Conservation (phyloP, 2,329 filamentous ascomycete genomes). For the Cladosporium colombiae region DNA sequence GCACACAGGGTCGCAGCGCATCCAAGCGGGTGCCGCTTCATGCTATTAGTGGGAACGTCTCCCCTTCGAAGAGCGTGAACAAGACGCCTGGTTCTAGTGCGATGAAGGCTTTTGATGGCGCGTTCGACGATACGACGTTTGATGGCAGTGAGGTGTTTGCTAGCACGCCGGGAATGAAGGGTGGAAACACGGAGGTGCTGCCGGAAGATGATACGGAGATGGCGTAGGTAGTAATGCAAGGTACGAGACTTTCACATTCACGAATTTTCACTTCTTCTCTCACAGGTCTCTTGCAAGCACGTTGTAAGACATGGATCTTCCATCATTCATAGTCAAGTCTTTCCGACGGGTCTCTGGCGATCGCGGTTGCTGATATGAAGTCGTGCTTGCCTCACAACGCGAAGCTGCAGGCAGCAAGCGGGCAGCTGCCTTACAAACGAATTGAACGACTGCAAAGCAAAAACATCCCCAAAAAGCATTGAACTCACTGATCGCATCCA, state of each 20-base stretch:
- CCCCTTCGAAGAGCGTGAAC: constrained; percentile 23
- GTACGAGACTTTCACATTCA: not conserved
- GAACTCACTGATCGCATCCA: not conserved
- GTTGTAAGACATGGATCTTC: no score
- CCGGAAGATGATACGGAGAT: constrained; percentile 23
- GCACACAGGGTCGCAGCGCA: constrained; percentile 25
- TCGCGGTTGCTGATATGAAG: not conserved
- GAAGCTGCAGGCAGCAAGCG: not conserved
- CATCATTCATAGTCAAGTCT: no score
- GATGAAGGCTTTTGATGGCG: constrained; percentile 21
- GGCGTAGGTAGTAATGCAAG: not conserved
- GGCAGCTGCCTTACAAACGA: not conserved
- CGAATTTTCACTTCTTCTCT: not conserved
- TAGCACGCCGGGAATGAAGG: constrained; percentile 35
- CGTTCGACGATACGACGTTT: constrained; percentile 38
- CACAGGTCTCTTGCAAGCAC: not conserved
- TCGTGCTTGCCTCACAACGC: not conserved
- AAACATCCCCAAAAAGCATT: not conserved
- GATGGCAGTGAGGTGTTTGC: constrained; percentile 43
- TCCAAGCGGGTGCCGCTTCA: constrained; percentile 30
- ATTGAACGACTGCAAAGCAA: not conserved
- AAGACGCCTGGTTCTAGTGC: constrained; percentile 29
- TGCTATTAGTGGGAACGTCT: constrained; percentile 32
- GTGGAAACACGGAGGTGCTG: constrained; percentile 15
- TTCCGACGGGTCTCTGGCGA: not conserved